phyloP scores from a whole-genome alignment of 129 eudicot species.

The Mikania micrantha region DNA sequence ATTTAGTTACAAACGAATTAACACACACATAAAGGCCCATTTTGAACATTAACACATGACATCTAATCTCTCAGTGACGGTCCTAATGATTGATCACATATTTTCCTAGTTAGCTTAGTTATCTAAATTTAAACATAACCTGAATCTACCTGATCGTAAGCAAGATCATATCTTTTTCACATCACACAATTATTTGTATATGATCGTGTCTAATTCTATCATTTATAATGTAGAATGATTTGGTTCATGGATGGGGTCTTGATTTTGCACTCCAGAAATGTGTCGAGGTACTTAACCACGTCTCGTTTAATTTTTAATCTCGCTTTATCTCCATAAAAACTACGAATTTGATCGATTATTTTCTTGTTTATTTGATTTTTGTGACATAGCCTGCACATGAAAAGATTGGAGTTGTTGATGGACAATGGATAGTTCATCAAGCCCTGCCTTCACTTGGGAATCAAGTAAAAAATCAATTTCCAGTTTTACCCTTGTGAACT shows the following conservation, averaged over 20 bases:
- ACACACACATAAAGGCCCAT: no score
- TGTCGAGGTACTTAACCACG: conserved; percentile 53
- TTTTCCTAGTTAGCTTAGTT: not conserved
- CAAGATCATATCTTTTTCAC: not conserved
- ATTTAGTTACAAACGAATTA: no score
- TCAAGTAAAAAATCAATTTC: conserved; percentile 45
- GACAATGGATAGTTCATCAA: conserved; percentile 94
- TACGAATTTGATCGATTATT: not conserved
- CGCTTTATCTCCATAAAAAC: not conserved
- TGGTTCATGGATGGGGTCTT: conserved; percentile 97
- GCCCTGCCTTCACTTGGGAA: conserved; percentile 75
- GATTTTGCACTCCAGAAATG: conserved; percentile 83
- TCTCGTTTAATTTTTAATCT: not conserved
- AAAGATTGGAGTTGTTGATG: conserved; percentile 94
- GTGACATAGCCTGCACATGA: conserved; percentile 70
- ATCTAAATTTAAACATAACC: not conserved
- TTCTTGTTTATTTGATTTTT: not conserved
- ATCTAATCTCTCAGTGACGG: no score
- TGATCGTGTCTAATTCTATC: conserved; percentile 1
- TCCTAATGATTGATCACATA: no score
- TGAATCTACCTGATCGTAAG: not conserved
- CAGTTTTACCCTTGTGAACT: conserved; percentile 9
- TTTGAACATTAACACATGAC: no score
- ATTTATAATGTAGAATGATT: conserved; percentile 59
- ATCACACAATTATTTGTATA: conserved; percentile 5